Percentiles rank a stretch among this genome's conserved stretches.
These are phyloP conservation scores for Hysterangium stoloniferum DNA, from an alignment of 768 basidiomycete genomes.

Conservation along the genomic window DNA sequence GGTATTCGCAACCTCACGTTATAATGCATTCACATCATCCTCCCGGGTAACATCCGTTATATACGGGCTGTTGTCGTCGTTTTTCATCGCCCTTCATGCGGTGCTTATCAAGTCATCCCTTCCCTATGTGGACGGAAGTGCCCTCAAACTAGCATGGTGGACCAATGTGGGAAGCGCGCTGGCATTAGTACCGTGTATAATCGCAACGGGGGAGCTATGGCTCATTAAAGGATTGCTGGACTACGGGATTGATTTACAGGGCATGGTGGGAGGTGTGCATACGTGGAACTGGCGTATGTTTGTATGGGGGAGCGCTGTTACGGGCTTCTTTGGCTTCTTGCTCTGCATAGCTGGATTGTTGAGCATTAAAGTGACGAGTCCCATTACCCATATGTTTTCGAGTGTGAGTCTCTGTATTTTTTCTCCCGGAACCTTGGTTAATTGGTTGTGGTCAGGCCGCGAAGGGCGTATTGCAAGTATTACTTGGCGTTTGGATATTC, in stretches of 20 bases:
- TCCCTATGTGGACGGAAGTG: conserved; percentile 59
- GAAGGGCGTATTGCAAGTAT: conserved; percentile 75
- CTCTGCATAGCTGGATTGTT: conserved; percentile 73
- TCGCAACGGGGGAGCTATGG: conserved; percentile 46
- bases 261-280: conserved; percentile 3
- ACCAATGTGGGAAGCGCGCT: conserved; percentile 63
- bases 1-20: conserved; percentile 29
- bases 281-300: conserved; percentile 44
- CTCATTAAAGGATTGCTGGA: conserved; percentile 33
- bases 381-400: conserved; percentile 81
- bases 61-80: conserved; percentile 64
- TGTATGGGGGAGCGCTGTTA: conserved; percentile 56
- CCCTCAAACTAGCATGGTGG: conserved; percentile 73
- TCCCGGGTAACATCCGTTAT: conserved; percentile 40
- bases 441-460: conserved; percentile 45
- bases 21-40: conserved; percentile 17
- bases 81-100: conserved; percentile 70
- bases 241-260: conserved; percentile 17
- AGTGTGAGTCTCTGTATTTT: conserved; percentile 50
- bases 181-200: conserved; percentile 54
- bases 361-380: conserved; percentile 76
- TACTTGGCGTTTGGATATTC: conserved; percentile 73
- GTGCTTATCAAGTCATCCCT: conserved; percentile 68
- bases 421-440: background rate
- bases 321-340: conserved; percentile 74